A percentile compares a stretch with the other conserved stretches of the same genome.
Evolutionary conservation across 139 green algal genomes (phyloP).

Genomic region (Eudorina sp.): DNA sequence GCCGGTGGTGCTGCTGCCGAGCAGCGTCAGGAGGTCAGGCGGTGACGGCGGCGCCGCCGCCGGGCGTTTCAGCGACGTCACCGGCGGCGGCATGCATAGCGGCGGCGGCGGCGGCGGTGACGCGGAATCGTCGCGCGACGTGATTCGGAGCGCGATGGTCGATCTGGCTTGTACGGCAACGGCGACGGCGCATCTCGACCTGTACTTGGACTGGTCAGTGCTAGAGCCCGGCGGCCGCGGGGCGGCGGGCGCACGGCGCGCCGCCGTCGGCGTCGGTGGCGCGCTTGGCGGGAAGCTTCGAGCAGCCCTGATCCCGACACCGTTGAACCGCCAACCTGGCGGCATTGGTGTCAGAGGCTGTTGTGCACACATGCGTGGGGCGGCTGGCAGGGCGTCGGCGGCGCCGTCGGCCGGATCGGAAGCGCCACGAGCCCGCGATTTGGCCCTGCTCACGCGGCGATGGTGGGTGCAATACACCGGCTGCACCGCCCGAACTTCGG

Average conservation of each 20-base stretch:
- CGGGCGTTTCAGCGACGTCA: too few relatives aligned
- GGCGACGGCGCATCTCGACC: slow-evolving; percentile 14
- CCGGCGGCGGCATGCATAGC: not conserved
- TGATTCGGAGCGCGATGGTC: not conserved
- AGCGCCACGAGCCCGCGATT: not conserved
- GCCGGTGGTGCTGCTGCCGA: slow-evolving; percentile 30
- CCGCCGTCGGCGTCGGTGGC: not conserved
- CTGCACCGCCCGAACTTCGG: not conserved
- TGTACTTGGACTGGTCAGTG: slow-evolving; percentile 32
- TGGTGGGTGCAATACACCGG: not conserved
- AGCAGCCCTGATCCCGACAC: not conserved
- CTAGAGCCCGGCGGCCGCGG: not conserved
- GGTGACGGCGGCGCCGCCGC: not conserved
- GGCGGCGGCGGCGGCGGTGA: not conserved
- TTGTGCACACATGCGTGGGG: not conserved
- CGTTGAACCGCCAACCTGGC: too few relatives aligned
- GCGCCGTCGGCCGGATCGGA: not conserved
- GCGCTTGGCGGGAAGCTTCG: not conserved
- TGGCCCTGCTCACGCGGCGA: not conserved
- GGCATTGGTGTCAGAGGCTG: not conserved
- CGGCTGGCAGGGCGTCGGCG: not conserved
- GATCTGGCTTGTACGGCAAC: slow-evolving; percentile 7
- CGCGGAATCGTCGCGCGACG: slow-evolving; percentile 3
- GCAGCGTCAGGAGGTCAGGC: too few relatives aligned
- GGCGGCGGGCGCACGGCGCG: not conserved